These are phyloP conservation scores for Pseudoturritis turrita DNA, from an alignment of 345 rosid species.

Conservation along the genomic window DNA sequence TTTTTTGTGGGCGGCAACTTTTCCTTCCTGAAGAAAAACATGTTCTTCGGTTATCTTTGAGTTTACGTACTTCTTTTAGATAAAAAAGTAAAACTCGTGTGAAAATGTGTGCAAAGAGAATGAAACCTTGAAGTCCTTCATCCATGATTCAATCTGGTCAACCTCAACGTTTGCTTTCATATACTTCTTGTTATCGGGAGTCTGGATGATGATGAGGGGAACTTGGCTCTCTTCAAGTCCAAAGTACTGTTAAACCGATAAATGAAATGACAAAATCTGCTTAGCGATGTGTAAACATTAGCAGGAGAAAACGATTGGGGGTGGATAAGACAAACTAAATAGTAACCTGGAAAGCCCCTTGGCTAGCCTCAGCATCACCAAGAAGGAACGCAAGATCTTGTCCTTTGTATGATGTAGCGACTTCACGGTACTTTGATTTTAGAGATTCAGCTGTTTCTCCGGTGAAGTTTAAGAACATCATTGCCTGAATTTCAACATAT, in stretches of 20 bases:
- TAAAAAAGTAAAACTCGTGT: background rate
- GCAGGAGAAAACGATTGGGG: background rate
- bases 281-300: background rate
- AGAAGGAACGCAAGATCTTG: slow-evolving; percentile 63
- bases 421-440: slow-evolving; percentile 59
- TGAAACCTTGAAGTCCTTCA: slow-evolving; percentile 79
- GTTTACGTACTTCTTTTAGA: background rate
- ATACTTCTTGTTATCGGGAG: slow-evolving; percentile 66
- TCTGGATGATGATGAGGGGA: slow-evolving; percentile 74
- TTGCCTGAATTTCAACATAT: slow-evolving; percentile 46
- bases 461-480: slow-evolving; percentile 79
- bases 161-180: slow-evolving; percentile 62
- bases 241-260: slow-evolving; percentile 61
- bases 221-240: slow-evolving; percentile 80
- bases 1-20: slow-evolving; percentile 52
- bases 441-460: slow-evolving; percentile 52
- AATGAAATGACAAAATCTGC: background rate
- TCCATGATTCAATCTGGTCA: slow-evolving; percentile 74
- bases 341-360: slow-evolving; percentile 85
- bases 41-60: slow-evolving; percentile 4
- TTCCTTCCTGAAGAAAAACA: slow-evolving; percentile 74
- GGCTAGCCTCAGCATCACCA: slow-evolving; percentile 85
- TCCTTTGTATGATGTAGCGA: slow-evolving; percentile 71
- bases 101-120: slow-evolving; percentile 1
- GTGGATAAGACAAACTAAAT: background rate